Evolutionary conservation across 352 stramenopile genomes (phyloP), one percentile per base, ranked within the genome.

Genomic region (Globisporangium cystogenes): DNA sequence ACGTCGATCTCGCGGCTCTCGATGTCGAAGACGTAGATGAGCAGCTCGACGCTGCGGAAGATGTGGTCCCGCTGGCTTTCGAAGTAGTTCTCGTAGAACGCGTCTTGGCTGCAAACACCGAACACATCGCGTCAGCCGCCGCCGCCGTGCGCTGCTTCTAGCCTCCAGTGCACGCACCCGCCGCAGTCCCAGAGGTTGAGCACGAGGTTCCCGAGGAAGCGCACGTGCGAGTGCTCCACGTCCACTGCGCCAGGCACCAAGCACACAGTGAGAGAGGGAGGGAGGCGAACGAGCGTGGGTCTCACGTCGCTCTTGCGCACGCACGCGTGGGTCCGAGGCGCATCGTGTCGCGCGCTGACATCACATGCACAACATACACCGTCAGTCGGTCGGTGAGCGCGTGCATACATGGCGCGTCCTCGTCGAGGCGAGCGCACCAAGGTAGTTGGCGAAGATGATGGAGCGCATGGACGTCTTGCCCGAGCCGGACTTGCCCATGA

Each of bases 371-470:
- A 26, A n/a, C 33, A 50, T 1, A 26, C n/a, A 36, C 15, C 12
- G 44, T 50, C 4, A 26, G n/a, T 39, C 12, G 24, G 16, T 35
- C 26, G 20, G 5, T 37, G 7, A 2, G 31, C 31, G 11, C 7
- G 7, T 12, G 18, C n/a, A n/a, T n/a, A n/a, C n/a, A n/a, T n/a
- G n/a, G n/a, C n/a, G 12, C 11, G 33, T 39, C 33, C 33, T 12
- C 1, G 33, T 39, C 33, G 33, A 39, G 33, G 7, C 33, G 12
- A 39, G 33, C 33, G 37, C 65, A 95, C 80, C 96, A 53, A 99
- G 68, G 74, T 99, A 99, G 79, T 99, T 99, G 60, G 97, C 97
- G 70, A 99, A 99, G 67, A 99, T 99, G 61, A 99, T 99, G 48
- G 91, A 98, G 53, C 97, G 74, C 97, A 99, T 99, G 51, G 96